Conservation (phyloP, 768 basidiomycete genomes). For the Lactarius vividus region DNA sequence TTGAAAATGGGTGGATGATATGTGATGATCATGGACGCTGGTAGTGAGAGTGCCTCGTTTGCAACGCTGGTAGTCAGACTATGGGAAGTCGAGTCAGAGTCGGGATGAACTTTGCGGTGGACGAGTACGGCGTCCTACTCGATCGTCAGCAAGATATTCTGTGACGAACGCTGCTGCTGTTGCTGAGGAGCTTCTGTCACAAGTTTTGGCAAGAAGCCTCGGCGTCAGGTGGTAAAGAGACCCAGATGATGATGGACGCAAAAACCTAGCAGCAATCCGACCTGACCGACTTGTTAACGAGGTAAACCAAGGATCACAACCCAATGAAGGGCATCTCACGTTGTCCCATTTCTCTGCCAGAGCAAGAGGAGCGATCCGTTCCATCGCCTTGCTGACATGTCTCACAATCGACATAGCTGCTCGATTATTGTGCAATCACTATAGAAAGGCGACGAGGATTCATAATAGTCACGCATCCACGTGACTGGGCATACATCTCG, state of each 20-base stretch:
- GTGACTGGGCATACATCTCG: no score
- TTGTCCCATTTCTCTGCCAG: constrained; percentile 95
- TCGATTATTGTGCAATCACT: neutral
- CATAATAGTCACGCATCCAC: no score
- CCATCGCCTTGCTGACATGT: constrained; percentile 65
- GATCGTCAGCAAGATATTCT: constrained; percentile 42
- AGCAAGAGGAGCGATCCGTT: constrained; percentile 79
- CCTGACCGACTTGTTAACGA: constrained; percentile 32
- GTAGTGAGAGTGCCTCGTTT: constrained; percentile 59
- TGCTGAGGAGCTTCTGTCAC: constrained; percentile 37
- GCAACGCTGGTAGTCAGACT: constrained; percentile 75
- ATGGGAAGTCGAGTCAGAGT: constrained; percentile 19
- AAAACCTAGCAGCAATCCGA: constrained; percentile 36
- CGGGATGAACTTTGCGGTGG: neutral
- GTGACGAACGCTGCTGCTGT: constrained; percentile 32
- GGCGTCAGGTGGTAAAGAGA: neutral
- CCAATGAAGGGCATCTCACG: constrained; percentile 47
- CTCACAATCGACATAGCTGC: constrained; percentile 41
- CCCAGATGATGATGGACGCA: neutral
- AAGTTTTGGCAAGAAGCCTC: neutral
- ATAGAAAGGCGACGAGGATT: no score
- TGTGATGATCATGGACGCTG: constrained; percentile 66
- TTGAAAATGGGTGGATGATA: constrained; percentile 88
- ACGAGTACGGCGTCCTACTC: constrained; percentile 35
- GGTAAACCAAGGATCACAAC: neutral